phyloP scores from a whole-genome alignment of 768 basidiomycete species.

The Podaxis sp. region DNA sequence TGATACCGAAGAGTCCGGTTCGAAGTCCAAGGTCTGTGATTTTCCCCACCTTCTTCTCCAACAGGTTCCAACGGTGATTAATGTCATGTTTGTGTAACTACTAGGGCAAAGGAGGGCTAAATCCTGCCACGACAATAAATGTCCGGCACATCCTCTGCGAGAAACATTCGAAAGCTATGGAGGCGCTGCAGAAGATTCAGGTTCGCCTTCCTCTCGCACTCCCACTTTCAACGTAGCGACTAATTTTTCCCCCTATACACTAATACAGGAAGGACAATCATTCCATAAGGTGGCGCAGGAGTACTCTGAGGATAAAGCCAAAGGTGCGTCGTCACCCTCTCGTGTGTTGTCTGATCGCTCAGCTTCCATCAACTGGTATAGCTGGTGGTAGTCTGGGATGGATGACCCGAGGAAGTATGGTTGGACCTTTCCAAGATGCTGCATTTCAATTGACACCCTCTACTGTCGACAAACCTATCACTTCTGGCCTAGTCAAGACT shows the following conservation, averaged over 20 bases:
- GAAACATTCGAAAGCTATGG: slow-evolving; percentile 78
- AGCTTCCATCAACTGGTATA: slow-evolving; percentile 26
- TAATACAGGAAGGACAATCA: slow-evolving; percentile 61
- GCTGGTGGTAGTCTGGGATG: slow-evolving; percentile 86
- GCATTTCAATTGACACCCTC: slow-evolving; percentile 82
- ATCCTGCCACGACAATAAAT: slow-evolving; percentile 79
- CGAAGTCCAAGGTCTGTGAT: slow-evolving; percentile 37
- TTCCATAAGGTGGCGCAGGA: slow-evolving; percentile 91
- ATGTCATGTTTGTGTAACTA: neutral
- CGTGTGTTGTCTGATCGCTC: neutral
- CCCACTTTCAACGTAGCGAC: neutral
- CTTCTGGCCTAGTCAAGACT: slow-evolving; percentile 78
- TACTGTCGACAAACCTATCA: slow-evolving; percentile 72
- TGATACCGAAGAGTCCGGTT: slow-evolving; percentile 32
- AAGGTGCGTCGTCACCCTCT: slow-evolving; percentile 43
- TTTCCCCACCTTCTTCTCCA: neutral
- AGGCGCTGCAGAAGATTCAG: slow-evolving; percentile 80
- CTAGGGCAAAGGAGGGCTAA: slow-evolving; percentile 60
- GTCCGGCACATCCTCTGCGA: slow-evolving; percentile 89
- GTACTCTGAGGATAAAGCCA: slow-evolving; percentile 90
- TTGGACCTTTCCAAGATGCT: slow-evolving; percentile 87
- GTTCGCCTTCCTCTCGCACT: slow-evolving; percentile 32
- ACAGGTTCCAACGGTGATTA: slow-evolving; percentile 2
- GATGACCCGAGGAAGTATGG: slow-evolving; percentile 88
- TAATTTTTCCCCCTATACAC: neutral